Evolutionary conservation across 2,329 filamentous ascomycete species (phyloP).

Genomic region (Cercospora sesami): DNA sequence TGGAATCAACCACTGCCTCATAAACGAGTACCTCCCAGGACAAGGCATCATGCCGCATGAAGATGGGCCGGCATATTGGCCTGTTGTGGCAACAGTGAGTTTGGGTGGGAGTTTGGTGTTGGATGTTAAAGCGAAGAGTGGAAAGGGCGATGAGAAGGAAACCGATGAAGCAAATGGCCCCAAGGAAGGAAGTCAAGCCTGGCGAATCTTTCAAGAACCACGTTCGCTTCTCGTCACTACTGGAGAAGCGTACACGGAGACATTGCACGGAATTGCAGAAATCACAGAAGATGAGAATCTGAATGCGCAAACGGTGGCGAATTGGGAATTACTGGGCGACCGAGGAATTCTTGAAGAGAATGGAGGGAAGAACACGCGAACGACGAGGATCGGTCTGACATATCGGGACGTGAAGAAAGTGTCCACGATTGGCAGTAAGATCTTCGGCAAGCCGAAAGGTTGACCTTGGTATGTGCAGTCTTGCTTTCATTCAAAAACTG

Average conservation of each 20-base stretch:
- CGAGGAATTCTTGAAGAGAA: constrained; percentile 34
- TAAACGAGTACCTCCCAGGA: constrained; percentile 87
- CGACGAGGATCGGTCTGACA: constrained; percentile 70
- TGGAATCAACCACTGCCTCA: constrained; percentile 82
- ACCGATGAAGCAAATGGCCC: background rate
- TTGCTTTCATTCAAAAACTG: background rate
- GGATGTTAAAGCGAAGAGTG: constrained; percentile 60
- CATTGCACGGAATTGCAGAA: constrained; percentile 73
- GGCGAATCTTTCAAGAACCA: constrained; percentile 76
- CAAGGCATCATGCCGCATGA: constrained; percentile 98
- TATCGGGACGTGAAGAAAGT: constrained; percentile 87
- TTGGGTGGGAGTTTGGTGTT: constrained; percentile 76
- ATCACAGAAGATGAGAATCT: constrained; percentile 66
- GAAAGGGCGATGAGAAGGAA: constrained; percentile 54
- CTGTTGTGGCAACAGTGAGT: constrained; percentile 87
- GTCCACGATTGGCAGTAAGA: constrained; percentile 68
- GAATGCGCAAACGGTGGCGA: constrained; percentile 58
- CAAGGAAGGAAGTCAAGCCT: constrained; percentile 25
- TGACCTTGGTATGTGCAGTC: background rate
- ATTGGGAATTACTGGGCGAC: constrained; percentile 68
- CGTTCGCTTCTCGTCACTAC: constrained; percentile 75
- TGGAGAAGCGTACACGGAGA: constrained; percentile 65
- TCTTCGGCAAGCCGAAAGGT: constrained; percentile 52
- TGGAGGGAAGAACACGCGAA: constrained; percentile 59
- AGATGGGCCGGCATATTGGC: constrained; percentile 83